Base-by-base conservation (phyloP, 2,329 filamentous ascomycete species). In the Endothia cerciana region DNA sequence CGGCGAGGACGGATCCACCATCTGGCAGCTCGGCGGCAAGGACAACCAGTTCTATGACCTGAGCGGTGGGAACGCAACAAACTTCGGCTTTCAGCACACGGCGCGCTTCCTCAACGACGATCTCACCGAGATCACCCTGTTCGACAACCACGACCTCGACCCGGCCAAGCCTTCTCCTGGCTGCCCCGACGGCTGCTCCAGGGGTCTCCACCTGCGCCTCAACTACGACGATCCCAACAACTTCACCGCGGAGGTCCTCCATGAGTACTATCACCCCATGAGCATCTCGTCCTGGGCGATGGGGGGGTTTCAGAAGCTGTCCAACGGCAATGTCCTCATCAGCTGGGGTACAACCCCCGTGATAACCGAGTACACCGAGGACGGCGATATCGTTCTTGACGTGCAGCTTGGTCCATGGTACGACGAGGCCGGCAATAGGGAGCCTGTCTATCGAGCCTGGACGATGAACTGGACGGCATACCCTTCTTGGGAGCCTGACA, bases 11-110 rank as follows among this genome's bases (percentile, higher is more conserved):
- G 74, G 84, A 40, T 74, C 75, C 30, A 76, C 86, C 22, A 70
- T 78, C 19, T 87, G 85, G 85, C 80, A 79, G 43, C 75, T 87
- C 7, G 82, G 83, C 19, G 85, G 85, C 25, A 76, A 78, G 58
- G 72, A 76, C 59, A 84, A 80, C 43, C 76, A 79, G 63, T 84
- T 85, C 64, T 73, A 74, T 49, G 76, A 75, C 55, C 71, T 74
- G 43, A 69, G 68, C n/a, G 65, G 67, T 1, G 77, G 72, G 0
- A 69, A 76, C 4, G 77, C 77, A 10, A 73, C 74, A 3, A 74
- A 79, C 41, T 82, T 83, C 64, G 79, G 78, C 15, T 86, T 80
- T 72, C 84, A 87, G 67, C 81, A 83, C 69, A 77, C 83, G 68
- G 80, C 78, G 4, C 76, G 64, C 40, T 67, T 74, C 63, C 79